These are phyloP conservation scores for Trifolium pratense DNA, from an alignment of 306 rosid genomes.

Conservation along the genomic window DNA sequence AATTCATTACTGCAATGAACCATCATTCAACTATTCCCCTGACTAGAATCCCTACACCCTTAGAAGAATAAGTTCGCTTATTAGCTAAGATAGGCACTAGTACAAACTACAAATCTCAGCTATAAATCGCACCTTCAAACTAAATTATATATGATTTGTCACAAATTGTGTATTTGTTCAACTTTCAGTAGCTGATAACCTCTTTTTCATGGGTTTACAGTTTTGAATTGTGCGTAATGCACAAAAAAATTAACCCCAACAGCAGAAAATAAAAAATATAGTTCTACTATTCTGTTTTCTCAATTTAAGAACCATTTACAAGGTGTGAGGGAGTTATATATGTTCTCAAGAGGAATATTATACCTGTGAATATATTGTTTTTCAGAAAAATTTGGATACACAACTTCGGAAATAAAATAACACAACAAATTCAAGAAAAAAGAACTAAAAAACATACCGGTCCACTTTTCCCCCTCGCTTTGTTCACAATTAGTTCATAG, in stretches of 20 bases:
- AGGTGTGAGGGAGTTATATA: not conserved
- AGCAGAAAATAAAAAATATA: not conserved
- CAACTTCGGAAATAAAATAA: slow-evolving; percentile 15
- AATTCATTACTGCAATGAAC: not conserved
- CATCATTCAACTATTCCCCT: not conserved
- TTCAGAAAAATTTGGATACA: not conserved
- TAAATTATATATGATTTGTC: not conserved
- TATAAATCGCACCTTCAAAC: not conserved
- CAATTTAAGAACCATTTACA: not conserved
- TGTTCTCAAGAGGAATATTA: not conserved
- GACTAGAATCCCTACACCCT: no score
- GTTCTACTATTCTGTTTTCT: not conserved
- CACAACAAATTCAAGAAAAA: slow-evolving; percentile 10
- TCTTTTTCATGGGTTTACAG: not conserved
- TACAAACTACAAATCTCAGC: not conserved
- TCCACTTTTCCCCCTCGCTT: slow-evolving; percentile 98
- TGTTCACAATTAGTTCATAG: slow-evolving; percentile 88
- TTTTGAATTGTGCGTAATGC: not conserved
- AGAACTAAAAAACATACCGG: slow-evolving; percentile 61
- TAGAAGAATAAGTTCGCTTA: not conserved
- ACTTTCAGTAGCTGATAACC: slow-evolving; percentile 7
- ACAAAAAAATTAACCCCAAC: slow-evolving; percentile 3
- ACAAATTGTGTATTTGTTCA: not conserved
- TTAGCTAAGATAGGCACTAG: not conserved
- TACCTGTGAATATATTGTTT: not conserved